Evolutionary conservation across 2,329 filamentous ascomycete genomes (phyloP), one percentile per base, ranked within the genome.

Genomic region (Xylaria sp.): DNA sequence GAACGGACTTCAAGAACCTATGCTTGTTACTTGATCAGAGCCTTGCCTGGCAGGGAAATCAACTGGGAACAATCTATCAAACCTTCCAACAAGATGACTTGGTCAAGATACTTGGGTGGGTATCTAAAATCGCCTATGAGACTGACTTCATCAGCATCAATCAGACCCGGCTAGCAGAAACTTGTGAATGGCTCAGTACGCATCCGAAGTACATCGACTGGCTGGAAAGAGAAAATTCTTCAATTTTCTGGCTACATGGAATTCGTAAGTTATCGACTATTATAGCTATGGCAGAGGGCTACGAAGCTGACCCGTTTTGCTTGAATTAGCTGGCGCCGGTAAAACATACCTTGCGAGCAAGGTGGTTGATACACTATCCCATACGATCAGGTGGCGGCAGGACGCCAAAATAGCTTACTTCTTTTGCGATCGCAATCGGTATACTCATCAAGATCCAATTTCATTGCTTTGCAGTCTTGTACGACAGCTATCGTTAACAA

Each of bases 201-300:
- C 57, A 66, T 15, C 39, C 13, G 1, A 61, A 50, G 20, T 66
- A 62, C n/a, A 12, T 61, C 8, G 18, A 66, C 36, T 66, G 64
- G 64, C 45, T 60, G 18, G 20, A 66, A 25, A 59, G 28, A 12
- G 20, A 39, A 32, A 18, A n/a, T 5, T 62, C 64, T 28, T 41
- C 43, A 2, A 50, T 59, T 20, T 34, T 66, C 25, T 66, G 64
- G 64, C 46, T 66, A 12, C 64, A 66, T 53, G 64, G 64, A 18
- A 66, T 66, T 41, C 63, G 60, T 63, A 46, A 63, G 60, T 63
- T 7, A 2, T 30, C 5, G 13, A 32, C 18, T 9, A 2, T n/a
- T 23, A 20, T 32, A 15, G 13, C 2, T 6, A 55, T 25, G 4
- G 4, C 39, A 1, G 34, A 48, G n/a, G 23, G 28, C 18, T 41